Conservation (phyloP, 2,329 filamentous ascomycete species). For the Coniochaeta sp. region DNA sequence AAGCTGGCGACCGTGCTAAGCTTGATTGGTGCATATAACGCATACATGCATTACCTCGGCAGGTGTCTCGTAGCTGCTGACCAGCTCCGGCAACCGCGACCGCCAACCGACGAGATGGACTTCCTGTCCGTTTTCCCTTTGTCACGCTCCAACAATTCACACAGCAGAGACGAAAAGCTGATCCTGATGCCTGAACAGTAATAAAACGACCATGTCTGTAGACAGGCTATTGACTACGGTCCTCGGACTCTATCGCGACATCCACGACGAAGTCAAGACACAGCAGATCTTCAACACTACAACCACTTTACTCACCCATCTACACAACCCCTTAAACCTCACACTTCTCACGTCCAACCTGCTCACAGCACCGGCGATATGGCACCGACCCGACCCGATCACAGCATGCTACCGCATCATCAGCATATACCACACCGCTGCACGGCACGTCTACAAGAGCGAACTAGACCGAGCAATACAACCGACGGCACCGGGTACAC, state of each 20-base stretch:
- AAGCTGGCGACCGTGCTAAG: neutral
- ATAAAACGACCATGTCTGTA: constrained; percentile 47
- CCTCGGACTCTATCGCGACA: constrained; percentile 51
- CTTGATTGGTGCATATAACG: constrained; percentile 9
- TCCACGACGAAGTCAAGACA: constrained; percentile 41
- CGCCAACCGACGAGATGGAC: too few relatives aligned
- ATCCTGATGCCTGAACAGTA: neutral
- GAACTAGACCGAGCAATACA: constrained; percentile 39
- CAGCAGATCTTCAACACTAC: constrained; percentile 59
- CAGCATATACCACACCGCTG: constrained; percentile 65
- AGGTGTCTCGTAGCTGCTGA: neutral
- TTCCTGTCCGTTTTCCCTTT: too few relatives aligned
- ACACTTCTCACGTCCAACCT: constrained; percentile 66
- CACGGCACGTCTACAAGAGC: constrained; percentile 43
- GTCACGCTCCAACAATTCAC: neutral
- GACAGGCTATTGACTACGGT: constrained; percentile 62
- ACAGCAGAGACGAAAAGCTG: neutral
- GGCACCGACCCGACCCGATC: constrained; percentile 47
- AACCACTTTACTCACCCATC: constrained; percentile 57
- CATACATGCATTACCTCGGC: constrained; percentile 14
- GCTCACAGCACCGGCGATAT: constrained; percentile 64
- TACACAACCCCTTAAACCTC: constrained; percentile 70
- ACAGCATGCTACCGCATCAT: constrained; percentile 59
- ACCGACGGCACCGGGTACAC: constrained; percentile 19
- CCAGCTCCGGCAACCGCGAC: neutral